Base-by-base conservation (phyloP, 495 filamentous ascomycete species). In the Chaetomium tenue region DNA sequence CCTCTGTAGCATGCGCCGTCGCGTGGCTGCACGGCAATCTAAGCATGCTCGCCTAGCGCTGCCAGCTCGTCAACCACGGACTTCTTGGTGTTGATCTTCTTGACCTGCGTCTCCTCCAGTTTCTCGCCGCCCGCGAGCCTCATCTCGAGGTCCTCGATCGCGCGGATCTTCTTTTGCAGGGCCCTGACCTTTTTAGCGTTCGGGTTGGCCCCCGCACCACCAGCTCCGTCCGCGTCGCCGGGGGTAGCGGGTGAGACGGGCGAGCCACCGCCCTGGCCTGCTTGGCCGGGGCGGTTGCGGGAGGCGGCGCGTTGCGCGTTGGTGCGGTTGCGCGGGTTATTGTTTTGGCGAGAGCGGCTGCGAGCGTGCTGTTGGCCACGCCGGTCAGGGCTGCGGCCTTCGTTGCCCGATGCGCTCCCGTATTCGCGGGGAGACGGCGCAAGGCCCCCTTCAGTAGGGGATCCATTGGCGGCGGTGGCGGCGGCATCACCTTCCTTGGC, bases 61-160 rank as follows among this genome's bases (percentile, higher is more conserved):
- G 88, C 84, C 56, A 98, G 76, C 76, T 98, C 94, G 76, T 87
- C 89, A 61, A 91, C 82, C 39, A 98, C 91, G 9, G 81, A 72
- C 39, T 86, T 81, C 80, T 97, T 95, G 5, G 93, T 98, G 23
- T 85, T 83, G 66, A 98, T 98, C 84, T 98, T 98, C 85, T 94
- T 95, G 82, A 98, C 86, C 81, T 98, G 94, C 54, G 94, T 98
- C 74, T 96, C 92, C 77, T 98, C 94, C 62, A 98, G 75, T 80
- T 96, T 97, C 83, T 98, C 94, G 13, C 94, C 95, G 42, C 87
- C 86, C 4, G 93, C 94, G 65, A 91, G 86, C 58, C 94, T 85
- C 92, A 96, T 94, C 82, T 98, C 96, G 61, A 98, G 79, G 73
- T 98, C 94, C 68, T 98, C 94, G 70, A 98, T 98, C 15, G 94